Percentiles rank a stretch among this genome's conserved stretches.
phyloP scores from a whole-genome alignment of 148 eudicot species.

The Beta vulgaris region DNA sequence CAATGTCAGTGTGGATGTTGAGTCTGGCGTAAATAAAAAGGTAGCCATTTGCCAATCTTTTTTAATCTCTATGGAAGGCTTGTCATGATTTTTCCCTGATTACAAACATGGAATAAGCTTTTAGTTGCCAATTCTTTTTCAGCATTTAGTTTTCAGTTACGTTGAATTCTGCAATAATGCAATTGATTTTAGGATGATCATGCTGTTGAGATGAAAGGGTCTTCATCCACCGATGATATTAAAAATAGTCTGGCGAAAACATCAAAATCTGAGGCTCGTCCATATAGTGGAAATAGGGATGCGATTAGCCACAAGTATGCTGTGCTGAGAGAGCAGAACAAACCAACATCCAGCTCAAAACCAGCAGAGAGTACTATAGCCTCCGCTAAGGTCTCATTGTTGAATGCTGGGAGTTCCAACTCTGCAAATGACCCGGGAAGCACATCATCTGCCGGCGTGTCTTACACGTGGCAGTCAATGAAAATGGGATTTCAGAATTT shows the following conservation, averaged over 20 bases:
- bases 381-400: constrained; percentile 66
- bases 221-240: constrained; percentile 31
- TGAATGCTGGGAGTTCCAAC: constrained; percentile 41
- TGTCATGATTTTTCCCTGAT: not conserved
- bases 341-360: constrained; percentile 39
- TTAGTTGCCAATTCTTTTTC: not conserved
- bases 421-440: constrained; percentile 26
- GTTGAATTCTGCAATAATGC: not conserved
- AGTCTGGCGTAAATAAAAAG: constrained; percentile 46
- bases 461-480: constrained; percentile 76
- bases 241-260: constrained; percentile 46
- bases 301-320: constrained; percentile 74
- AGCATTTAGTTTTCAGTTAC: not conserved
- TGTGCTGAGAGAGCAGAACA: constrained; percentile 67
- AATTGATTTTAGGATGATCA: constrained; percentile 33
- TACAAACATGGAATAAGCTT: not conserved
- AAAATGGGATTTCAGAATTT: constrained; percentile 66
- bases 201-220: constrained; percentile 50
- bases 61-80: not conserved
- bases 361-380: constrained; percentile 46
- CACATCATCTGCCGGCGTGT: constrained; percentile 52
- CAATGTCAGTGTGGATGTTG: constrained; percentile 56
- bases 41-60: constrained; percentile 21
- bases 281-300: constrained; percentile 57
- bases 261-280: constrained; percentile 47